These are phyloP conservation scores for Starmerella powellii DNA, from an alignment of 805 yeast species.

Conservation along the genomic window DNA sequence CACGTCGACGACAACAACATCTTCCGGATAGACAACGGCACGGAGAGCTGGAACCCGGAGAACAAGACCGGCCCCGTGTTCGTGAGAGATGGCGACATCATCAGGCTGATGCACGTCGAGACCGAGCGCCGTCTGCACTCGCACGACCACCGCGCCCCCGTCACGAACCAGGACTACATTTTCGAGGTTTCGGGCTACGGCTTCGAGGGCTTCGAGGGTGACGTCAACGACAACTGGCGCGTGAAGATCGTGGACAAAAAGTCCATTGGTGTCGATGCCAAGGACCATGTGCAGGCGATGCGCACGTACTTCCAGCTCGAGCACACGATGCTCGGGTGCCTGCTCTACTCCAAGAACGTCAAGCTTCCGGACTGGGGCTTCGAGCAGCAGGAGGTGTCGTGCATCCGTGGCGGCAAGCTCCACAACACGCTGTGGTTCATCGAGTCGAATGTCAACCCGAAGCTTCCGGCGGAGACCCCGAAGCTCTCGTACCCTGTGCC, in stretches of 20 bases:
- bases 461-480: constrained; percentile 30
- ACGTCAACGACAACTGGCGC: constrained; percentile 58
- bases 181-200: constrained; percentile 70
- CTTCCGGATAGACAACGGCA: constrained; percentile 53
- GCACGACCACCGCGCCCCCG: constrained; percentile 68
- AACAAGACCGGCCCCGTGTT: constrained; percentile 33
- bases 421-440: constrained; percentile 63
- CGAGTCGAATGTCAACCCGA: constrained; percentile 53
- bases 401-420: constrained; percentile 60
- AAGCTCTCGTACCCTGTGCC: constrained; percentile 29
- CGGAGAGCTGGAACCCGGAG: constrained; percentile 23
- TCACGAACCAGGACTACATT: constrained; percentile 82
- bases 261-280: constrained; percentile 27
- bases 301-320: constrained; percentile 59
- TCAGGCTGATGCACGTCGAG: constrained; percentile 56
- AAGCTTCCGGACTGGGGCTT: constrained; percentile 77
- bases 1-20: constrained; percentile 54
- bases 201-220: constrained; percentile 48
- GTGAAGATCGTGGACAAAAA: constrained; percentile 38
- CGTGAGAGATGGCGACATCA: constrained; percentile 42
- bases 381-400: constrained; percentile 77
- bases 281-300: constrained; percentile 39
- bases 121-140: constrained; percentile 63
- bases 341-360: constrained; percentile 53
- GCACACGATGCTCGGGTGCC: constrained; percentile 58